Conservation (phyloP, 2,329 filamentous ascomycete genomes). For the Colletotrichum tamarilloi region DNA sequence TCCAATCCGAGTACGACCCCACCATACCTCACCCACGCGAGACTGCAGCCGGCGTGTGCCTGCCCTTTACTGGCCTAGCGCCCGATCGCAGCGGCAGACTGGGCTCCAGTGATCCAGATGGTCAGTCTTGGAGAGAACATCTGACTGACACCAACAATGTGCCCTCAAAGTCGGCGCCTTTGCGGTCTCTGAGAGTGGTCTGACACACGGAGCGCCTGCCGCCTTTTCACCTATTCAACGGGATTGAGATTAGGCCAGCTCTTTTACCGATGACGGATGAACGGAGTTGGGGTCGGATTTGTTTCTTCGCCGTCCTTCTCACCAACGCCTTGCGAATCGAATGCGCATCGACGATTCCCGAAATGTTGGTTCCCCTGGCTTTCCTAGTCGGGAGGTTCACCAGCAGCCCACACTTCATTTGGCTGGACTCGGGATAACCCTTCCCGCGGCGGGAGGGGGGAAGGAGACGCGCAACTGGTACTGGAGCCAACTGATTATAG, state of each 20-base stretch:
- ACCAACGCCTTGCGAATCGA: not conserved
- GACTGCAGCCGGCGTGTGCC: not conserved
- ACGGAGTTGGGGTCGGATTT: not conserved
- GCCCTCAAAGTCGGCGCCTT: not conserved
- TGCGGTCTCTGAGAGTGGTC: not conserved
- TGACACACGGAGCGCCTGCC: not conserved
- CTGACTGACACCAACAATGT: constrained; percentile 13
- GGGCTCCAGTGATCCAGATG: constrained; percentile 17
- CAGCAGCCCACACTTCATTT: not conserved
- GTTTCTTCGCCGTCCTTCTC: not conserved
- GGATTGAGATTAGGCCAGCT: not conserved
- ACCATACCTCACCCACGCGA: constrained; percentile 8
- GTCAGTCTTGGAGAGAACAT: constrained; percentile 10
- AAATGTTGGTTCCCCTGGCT: not conserved
- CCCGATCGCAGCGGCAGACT: constrained; percentile 12
- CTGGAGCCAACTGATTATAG: not conserved
- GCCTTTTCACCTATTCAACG: not conserved
- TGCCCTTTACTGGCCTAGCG: constrained; percentile 1
- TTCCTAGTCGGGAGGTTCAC: not conserved
- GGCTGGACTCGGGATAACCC: constrained; percentile 14
- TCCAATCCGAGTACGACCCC: constrained; percentile 19
- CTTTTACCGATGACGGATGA: not conserved
- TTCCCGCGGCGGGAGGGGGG: constrained; percentile 13
- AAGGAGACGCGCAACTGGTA: constrained; percentile 7
- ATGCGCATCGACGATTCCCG: not conserved